These are phyloP conservation scores for Heterobasidion occidentale DNA, from an alignment of 1,284 basidiomycete species.

Conservation along the genomic window DNA sequence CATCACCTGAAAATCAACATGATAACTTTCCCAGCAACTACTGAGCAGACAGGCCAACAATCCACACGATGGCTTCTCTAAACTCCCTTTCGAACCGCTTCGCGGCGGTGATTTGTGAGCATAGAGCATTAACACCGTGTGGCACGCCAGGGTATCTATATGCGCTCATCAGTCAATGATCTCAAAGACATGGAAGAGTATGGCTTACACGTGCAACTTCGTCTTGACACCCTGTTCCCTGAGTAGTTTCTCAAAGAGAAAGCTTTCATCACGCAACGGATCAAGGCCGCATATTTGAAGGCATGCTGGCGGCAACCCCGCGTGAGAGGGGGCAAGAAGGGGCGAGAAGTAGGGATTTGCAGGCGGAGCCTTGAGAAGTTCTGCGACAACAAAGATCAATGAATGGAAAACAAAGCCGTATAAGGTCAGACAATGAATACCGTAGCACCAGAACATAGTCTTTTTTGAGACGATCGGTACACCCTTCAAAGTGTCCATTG, in stretches of 20 bases:
- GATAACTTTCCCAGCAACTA: too few relatives aligned
- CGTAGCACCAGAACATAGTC: background rate
- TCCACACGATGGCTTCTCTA: background rate
- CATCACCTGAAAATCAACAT: too few relatives aligned
- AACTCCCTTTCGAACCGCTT: background rate
- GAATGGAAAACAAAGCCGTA: background rate
- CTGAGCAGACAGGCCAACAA: too few relatives aligned
- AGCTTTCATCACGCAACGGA: background rate
- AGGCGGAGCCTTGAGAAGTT: background rate
- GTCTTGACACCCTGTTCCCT: background rate
- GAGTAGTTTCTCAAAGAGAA: background rate
- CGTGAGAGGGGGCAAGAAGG: background rate
- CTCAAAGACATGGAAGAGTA: background rate
- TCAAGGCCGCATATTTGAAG: background rate
- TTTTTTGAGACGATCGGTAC: background rate
- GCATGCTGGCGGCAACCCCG: background rate
- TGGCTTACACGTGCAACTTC: background rate
- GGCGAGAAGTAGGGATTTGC: background rate
- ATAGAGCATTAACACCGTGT: background rate
- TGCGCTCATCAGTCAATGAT: background rate
- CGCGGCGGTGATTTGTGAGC: background rate
- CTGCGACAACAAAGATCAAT: background rate
- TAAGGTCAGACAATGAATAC: too few relatives aligned
- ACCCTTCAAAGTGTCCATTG: background rate
- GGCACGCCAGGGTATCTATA: background rate